Evolutionary conservation across 257 asterid species (phyloP).

Genomic region (Solanum tacnaense): DNA sequence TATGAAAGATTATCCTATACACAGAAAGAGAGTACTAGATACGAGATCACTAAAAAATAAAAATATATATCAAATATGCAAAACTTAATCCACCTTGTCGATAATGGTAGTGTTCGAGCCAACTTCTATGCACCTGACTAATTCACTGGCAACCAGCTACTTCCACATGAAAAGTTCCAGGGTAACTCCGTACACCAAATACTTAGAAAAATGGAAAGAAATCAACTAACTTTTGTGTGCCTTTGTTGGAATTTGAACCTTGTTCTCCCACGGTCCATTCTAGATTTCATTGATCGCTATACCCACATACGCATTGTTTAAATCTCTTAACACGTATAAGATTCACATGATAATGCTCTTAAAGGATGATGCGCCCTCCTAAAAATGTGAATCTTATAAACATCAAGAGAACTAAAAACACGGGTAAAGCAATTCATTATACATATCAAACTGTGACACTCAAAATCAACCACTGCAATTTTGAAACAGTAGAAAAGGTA

Average conservation of each 20-base stretch:
- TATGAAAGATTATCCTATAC: not conserved
- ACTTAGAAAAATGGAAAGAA: not conserved
- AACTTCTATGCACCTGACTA: not conserved
- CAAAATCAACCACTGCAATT: not conserved
- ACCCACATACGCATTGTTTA: not conserved
- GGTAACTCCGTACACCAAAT: not conserved
- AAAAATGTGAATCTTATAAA: not conserved
- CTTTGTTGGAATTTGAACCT: not conserved
- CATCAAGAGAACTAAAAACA: not conserved
- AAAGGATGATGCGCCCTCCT: not conserved
- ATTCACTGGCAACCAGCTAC: not conserved
- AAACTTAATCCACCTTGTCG: not conserved
- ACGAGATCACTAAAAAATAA: too few relatives aligned
- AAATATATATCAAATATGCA: not conserved
- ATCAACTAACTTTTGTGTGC: not conserved
- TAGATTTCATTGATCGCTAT: not conserved
- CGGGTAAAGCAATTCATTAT: not conserved
- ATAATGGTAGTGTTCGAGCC: not conserved
- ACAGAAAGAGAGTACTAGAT: not conserved
- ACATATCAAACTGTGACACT: not conserved
- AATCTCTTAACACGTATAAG: not conserved
- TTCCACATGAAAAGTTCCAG: not conserved
- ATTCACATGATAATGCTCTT: not conserved
- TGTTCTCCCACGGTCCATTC: not conserved
- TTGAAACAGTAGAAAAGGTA: not conserved